Evolutionary conservation across 768 basidiomycete genomes (phyloP), one percentile per base, ranked within the genome.

Genomic region (Lepiota brunneoincarnata): DNA sequence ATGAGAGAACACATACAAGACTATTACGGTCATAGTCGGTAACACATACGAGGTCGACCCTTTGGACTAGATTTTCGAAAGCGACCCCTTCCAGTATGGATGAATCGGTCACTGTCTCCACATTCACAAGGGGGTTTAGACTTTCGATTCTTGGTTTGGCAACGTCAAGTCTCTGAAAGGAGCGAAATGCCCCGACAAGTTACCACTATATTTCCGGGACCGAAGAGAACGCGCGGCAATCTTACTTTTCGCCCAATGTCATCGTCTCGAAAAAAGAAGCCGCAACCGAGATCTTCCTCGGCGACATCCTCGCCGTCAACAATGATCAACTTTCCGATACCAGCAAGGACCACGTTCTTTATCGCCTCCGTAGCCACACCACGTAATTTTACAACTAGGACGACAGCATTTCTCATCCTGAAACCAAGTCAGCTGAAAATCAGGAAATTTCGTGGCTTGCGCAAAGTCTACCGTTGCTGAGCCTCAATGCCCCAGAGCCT

Each of bases 401-500:
- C 90, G 2, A 93, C 91, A 18, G 93, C 93, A 67, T 90, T 93
- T 61, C 93, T 83, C 93, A 96, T 97, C 67, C 93, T 97, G 67
- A 34, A 63, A 49, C n/a, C 21, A 46, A 51, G 31, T 17, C n/a
- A 24, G 2, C 18, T 42, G 17, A 24, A 24, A 38, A 35, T 17
- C 23, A 50, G 46, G 43, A 48, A 51, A 42, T 57, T 56, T 48
- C 43, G 34, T 24, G 35, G 48, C 20, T 4, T 40, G 50, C 31
- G 58, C 7, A 34, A 40, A 58, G 63, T 74, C 56, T 61, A 91
- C 94, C 89, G 82, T 72, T 97, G 93, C 68, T 99, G 97, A 34
- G 97, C 97, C 68, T 98, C 97, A 38, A 98, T 82, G 41, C 97
- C 97, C 97, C 97, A 99, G 61, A 98, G 73, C 26, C 96, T 84